A percentile compares a stretch with the other conserved stretches of the same genome.
Evolutionary conservation across 2,329 filamentous ascomycete genomes (phyloP).

Genomic region (Juglanconis oblonga): DNA sequence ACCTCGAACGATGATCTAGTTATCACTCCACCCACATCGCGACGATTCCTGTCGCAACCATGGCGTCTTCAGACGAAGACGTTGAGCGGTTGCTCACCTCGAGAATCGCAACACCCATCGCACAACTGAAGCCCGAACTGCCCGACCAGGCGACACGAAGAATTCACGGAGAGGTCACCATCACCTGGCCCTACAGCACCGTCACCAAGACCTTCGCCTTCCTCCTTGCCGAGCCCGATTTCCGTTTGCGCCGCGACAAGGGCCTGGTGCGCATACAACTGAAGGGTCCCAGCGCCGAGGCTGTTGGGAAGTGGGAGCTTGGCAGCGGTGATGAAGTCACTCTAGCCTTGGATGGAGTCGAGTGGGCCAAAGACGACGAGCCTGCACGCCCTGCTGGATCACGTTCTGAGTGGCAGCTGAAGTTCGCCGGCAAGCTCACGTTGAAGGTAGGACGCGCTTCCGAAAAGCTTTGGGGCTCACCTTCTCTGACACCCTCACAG

Average conservation of each 20-base stretch:
- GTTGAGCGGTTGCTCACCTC: constrained; percentile 22
- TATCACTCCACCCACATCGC: constrained; percentile 21
- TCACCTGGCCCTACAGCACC: constrained; percentile 89
- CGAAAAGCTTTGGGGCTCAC: neutral
- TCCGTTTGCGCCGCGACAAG: constrained; percentile 70
- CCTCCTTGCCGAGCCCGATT: constrained; percentile 80
- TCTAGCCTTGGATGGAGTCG: constrained; percentile 65
- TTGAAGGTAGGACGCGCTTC: constrained; percentile 37
- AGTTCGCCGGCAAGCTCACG: constrained; percentile 48
- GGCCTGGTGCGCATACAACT: constrained; percentile 83
- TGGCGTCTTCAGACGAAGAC: constrained; percentile 21
- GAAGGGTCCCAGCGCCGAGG: constrained; percentile 65
- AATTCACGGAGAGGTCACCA: constrained; percentile 72
- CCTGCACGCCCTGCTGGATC: constrained; percentile 47
- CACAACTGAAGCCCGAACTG: constrained; percentile 51
- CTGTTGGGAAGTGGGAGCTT: constrained; percentile 63
- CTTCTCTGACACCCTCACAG: constrained; percentile 21
- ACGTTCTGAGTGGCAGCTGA: constrained; percentile 57
- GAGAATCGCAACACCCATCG: constrained; percentile 46
- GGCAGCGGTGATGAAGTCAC: constrained; percentile 76
- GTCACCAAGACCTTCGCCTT: constrained; percentile 72
- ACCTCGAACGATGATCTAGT: constrained; percentile 9
- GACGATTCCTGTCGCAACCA: constrained; percentile 15
- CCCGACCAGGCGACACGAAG: constrained; percentile 37
- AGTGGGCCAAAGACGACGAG: constrained; percentile 57